Percentiles rank a stretch among this genome's conserved stretches.
These are phyloP conservation scores for Malassezia furfur DNA, from an alignment of 1,284 basidiomycete species.

Conservation along the genomic window DNA sequence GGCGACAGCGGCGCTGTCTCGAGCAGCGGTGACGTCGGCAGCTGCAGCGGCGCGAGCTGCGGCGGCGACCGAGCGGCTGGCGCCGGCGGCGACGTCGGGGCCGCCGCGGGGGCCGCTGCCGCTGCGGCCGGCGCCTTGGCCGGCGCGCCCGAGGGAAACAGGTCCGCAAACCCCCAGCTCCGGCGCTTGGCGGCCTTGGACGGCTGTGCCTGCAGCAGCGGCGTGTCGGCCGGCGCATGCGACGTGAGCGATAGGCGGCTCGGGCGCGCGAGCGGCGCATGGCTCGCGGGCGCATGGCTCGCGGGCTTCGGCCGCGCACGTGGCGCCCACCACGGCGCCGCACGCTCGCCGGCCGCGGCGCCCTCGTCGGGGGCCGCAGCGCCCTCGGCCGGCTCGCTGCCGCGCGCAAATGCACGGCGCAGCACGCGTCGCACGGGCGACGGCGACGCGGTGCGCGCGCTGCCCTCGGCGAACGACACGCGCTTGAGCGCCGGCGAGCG, in stretches of 20 bases:
- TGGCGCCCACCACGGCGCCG: not conserved
- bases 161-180: no score
- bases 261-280: not conserved
- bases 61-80: not conserved
- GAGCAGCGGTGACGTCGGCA: not conserved
- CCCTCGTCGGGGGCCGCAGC: not conserved
- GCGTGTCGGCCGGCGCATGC: no score
- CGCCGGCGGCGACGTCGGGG: no score
- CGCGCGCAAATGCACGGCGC: not conserved
- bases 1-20: not conserved
- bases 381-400: not conserved
- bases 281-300: not conserved
- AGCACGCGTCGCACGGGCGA: not conserved
- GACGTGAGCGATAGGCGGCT: no score
- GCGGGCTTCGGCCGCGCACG: not conserved
- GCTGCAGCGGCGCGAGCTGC: not conserved
- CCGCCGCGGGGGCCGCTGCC: not conserved
- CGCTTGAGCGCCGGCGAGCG: slow-evolving; percentile 5
- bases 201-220: no score
- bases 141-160: no score
- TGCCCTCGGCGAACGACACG: slow-evolving; percentile 11
- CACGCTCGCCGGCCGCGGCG: no score
- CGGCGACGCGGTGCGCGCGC: not conserved
- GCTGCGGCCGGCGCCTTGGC: not conserved
- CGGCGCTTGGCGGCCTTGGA: no score